Percentiles rank a stretch among this genome's conserved stretches.
Conservation (phyloP, 164 flowering plant species). For the Echeveria elegans region DNA sequence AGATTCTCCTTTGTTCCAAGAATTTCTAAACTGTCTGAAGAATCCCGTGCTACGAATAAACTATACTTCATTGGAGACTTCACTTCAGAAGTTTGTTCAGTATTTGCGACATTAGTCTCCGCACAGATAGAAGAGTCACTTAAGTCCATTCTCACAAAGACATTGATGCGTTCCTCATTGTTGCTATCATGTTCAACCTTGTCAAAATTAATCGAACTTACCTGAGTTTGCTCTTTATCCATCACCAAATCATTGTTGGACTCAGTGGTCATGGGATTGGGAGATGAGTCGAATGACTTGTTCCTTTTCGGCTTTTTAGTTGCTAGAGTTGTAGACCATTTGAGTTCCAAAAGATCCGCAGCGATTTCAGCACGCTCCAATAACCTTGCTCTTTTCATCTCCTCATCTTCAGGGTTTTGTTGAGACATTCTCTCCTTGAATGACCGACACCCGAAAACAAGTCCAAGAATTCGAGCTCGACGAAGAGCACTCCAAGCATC, state of each 20-base stretch:
- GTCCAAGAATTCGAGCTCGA: slow-evolving; percentile 7
- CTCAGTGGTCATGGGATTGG: neutral
- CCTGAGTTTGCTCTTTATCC: neutral
- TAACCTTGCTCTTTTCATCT: slow-evolving; percentile 2
- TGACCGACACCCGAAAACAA: slow-evolving; percentile 7
- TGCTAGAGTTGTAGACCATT: slow-evolving; percentile 11
- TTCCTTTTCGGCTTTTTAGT: neutral
- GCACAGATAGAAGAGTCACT: neutral
- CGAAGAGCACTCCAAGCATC: slow-evolving; percentile 3
- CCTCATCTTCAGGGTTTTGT: neutral
- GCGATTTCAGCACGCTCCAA: slow-evolving; percentile 11
- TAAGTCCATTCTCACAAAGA: neutral
- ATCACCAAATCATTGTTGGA: neutral
- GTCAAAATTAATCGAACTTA: neutral
- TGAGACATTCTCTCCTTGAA: slow-evolving; percentile 6
- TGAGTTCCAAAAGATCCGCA: slow-evolving; percentile 10
- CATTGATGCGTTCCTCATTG: neutral
- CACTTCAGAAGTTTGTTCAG: slow-evolving; percentile 22
- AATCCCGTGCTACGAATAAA: slow-evolving; percentile 5
- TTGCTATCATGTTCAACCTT: neutral
- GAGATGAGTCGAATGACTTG: neutral
- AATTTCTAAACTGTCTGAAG: slow-evolving; percentile 4
- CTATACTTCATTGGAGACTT: slow-evolving; percentile 13
- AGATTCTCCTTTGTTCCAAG: neutral
- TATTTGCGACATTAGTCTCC: neutral